Conservation (phyloP, 805 yeast genomes). For the Starmerella potacharoeniae region DNA sequence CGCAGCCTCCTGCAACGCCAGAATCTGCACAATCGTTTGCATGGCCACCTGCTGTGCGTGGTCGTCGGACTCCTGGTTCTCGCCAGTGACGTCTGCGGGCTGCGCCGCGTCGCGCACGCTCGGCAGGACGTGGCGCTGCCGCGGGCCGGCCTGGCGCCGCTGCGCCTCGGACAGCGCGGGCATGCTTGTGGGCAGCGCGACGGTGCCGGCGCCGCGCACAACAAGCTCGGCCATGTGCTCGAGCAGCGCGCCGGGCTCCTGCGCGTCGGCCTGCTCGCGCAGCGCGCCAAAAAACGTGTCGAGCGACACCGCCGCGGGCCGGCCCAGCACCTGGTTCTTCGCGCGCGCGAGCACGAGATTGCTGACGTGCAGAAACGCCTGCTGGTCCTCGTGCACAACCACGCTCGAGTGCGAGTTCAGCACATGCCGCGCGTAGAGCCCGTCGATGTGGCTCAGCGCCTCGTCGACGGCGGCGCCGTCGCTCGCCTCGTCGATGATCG, state of each 20-base stretch:
- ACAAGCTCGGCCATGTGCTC: conserved; percentile 1
- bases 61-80: not conserved
- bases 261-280: not conserved
- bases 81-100: not conserved
- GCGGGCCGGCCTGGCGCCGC: not conserved
- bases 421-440: conserved; percentile 1
- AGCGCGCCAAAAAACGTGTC: not conserved
- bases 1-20: not conserved
- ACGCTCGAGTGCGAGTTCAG: not conserved
- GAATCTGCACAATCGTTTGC: not conserved
- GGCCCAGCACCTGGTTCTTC: conserved; percentile 6
- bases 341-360: conserved; percentile 1
- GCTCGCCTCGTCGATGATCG: not conserved
- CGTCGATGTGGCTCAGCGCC: conserved; percentile 3
- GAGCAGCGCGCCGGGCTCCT: not conserved
- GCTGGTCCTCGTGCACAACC: conserved; percentile 12
- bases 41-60: not conserved
- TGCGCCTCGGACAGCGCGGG: not conserved
- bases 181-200: conserved; percentile 1
- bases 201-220: conserved; percentile 4
- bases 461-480: not conserved
- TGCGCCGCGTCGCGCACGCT: not conserved
- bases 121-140: not conserved
- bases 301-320: conserved; percentile 4
- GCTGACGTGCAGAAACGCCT: conserved; percentile 2